These are phyloP conservation scores for Tephrocybe rancida DNA, from an alignment of 768 basidiomycete species.

Conservation along the genomic window DNA sequence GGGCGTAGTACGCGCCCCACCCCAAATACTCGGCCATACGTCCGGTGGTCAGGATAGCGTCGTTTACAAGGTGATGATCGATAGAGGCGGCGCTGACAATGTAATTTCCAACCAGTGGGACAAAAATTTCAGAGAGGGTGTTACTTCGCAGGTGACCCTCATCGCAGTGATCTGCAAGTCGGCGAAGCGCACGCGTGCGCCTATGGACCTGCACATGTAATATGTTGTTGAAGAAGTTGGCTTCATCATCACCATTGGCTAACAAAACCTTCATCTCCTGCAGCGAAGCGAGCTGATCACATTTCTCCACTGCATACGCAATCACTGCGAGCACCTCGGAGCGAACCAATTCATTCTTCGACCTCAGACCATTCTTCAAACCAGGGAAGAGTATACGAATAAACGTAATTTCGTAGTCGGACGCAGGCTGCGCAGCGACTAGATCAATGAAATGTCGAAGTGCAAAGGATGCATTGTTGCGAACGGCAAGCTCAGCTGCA, in stretches of 20 bases:
- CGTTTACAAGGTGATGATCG: slow-evolving; percentile 89
- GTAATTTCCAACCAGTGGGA: slow-evolving; percentile 87
- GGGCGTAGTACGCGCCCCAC: slow-evolving; percentile 83
- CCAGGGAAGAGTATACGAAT: slow-evolving; percentile 71
- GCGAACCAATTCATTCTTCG: slow-evolving; percentile 85
- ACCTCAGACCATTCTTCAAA: slow-evolving; percentile 76
- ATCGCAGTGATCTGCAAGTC: slow-evolving; percentile 79
- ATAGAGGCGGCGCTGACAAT: slow-evolving; percentile 60
- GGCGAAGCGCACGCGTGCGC: slow-evolving; percentile 80
- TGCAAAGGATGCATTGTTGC: slow-evolving; percentile 76
- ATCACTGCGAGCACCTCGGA: slow-evolving; percentile 81
- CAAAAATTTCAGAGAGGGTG: slow-evolving; percentile 78
- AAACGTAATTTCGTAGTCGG: slow-evolving; percentile 58
- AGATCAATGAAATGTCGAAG: slow-evolving; percentile 79
- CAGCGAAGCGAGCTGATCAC: slow-evolving; percentile 57
- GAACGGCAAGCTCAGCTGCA: slow-evolving; percentile 81
- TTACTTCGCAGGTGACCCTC: slow-evolving; percentile 66
- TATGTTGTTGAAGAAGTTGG: slow-evolving; percentile 96
- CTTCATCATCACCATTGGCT: slow-evolving; percentile 89
- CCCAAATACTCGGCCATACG: slow-evolving; percentile 72
- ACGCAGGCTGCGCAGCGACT: slow-evolving; percentile 40
- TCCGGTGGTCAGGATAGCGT: slow-evolving; percentile 82
- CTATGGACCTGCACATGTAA: slow-evolving; percentile 93
- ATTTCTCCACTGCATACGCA: slow-evolving; percentile 70
- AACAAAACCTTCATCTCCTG: slow-evolving; percentile 83